A percentile compares a stretch with the other conserved stretches of the same genome.
Evolutionary conservation across 2,329 filamentous ascomycete species (phyloP).

Genomic region (Phoma sp.): DNA sequence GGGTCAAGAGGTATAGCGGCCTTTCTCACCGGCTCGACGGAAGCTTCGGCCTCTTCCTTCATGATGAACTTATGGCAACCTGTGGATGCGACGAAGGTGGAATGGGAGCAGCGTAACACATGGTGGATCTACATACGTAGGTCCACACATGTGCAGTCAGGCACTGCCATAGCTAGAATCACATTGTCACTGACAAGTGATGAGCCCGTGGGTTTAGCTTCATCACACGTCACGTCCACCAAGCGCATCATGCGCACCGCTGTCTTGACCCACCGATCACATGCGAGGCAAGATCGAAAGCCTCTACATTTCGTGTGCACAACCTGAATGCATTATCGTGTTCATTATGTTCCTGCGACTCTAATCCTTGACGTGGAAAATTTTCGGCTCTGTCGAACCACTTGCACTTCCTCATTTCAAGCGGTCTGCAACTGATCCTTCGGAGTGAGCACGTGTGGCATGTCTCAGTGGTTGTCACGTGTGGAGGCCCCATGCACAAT

Average conservation of each 20-base stretch:
- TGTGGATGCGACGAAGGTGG: not conserved
- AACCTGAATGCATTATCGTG: not conserved
- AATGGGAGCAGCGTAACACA: not conserved
- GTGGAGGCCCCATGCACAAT: not conserved
- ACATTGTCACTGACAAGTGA: slow-evolving; percentile 4
- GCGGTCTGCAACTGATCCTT: no score
- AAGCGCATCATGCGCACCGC: slow-evolving; percentile 7
- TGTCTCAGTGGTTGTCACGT: not conserved
- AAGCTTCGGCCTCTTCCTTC: not conserved
- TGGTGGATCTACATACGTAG: not conserved
- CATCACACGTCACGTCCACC: not conserved
- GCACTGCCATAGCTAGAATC: not conserved
- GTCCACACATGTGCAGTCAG: not conserved
- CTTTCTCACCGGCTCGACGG: slow-evolving; percentile 3
- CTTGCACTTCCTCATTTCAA: no score
- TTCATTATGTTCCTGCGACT: no score
- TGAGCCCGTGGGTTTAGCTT: not conserved
- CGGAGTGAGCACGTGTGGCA: no score
- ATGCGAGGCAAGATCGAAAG: not conserved
- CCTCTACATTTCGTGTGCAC: not conserved
- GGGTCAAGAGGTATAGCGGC: not conserved
- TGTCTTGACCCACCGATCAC: slow-evolving; percentile 3
- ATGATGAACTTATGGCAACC: not conserved
- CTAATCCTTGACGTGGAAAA: no score
- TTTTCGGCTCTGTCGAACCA: no score